Evolutionary conservation across 116 monocot species (phyloP), one percentile per base, ranked within the genome.

Genomic region (Zostera marina): DNA sequence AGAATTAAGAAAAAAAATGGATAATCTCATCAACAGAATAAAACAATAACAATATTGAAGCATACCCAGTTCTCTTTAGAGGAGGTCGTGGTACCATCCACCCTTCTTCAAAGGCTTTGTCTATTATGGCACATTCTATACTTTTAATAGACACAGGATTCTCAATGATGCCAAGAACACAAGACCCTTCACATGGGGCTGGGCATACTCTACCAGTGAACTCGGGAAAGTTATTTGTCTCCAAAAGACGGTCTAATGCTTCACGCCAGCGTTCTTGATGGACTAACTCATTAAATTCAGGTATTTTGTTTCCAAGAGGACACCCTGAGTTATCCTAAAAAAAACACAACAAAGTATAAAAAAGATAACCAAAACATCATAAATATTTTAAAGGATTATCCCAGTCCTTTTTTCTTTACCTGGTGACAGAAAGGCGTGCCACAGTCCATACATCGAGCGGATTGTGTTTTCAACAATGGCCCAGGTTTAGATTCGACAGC

Each of bases 371-470:
- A 60, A 58, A 0, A 60, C 43, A 4, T 5, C 20, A 60, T 19
- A 3, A 17, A 11, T 16, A 12, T 42, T 43, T 60, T 21, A 16
- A 41, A 8, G 42, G 1, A 6, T n/a, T 5, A 56, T 16, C 1
- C 55, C 0, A 49, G 49, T 7, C 22, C 8, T 12, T 11, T 22
- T 53, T 53, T 53, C 11, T 41, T 54, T 69, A 99, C 99, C 86
- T 99, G 99, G 68, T 91, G 99, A 60, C 99, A 99, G 66, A 99
- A 99, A 20, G 99, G 99, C 32, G 99, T 99, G 8, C 99, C 99
- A 64, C 99, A 99, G 64, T 99, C 99, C 99, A 99, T 99, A 73
- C 99, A 99, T 47, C 99, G 83, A 54, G 99, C 99, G 45, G 99
- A 99, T 52, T 99, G 99, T 7, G 99, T 99, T 58, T 83, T 91